Evolutionary conservation across 768 basidiomycete genomes (phyloP).

Genomic region (Suillus subalutaceus): DNA sequence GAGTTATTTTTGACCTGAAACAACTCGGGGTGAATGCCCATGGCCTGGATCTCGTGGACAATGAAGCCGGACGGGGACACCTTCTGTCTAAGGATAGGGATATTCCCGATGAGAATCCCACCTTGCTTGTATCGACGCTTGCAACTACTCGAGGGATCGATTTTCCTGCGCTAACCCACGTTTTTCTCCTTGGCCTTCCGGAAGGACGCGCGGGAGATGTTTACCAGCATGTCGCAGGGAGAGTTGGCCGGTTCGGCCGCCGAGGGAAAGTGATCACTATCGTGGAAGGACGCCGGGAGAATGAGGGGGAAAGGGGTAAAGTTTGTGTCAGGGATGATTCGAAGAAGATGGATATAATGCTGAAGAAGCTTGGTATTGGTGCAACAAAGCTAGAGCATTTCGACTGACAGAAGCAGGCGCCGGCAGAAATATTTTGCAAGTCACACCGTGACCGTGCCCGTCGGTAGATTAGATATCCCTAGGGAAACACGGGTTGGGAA

Average conservation of each 20-base stretch:
- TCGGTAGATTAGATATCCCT: conserved; percentile 4
- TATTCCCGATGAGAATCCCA: conserved; percentile 51
- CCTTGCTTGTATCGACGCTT: conserved; percentile 66
- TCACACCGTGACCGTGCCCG: conserved; percentile 3
- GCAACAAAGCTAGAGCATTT: conserved; percentile 57
- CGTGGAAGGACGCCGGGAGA: conserved; percentile 43
- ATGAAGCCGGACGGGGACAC: conserved; percentile 45
- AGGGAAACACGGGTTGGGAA: background rate
- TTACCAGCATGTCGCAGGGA: conserved; percentile 73
- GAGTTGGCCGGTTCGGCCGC: conserved; percentile 73
- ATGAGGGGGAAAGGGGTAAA: conserved; percentile 29
- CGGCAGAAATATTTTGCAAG: background rate
- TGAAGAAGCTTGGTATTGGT: conserved; percentile 45
- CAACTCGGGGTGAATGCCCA: conserved; percentile 69
- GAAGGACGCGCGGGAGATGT: conserved; percentile 54
- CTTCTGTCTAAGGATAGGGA: conserved; percentile 39
- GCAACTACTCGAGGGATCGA: conserved; percentile 77
- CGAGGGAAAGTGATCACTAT: conserved; percentile 69
- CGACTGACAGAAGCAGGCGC: conserved; percentile 31
- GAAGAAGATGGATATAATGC: conserved; percentile 45
- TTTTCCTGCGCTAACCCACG: conserved; percentile 69
- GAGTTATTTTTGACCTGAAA: conserved; percentile 65
- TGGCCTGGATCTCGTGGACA: conserved; percentile 54
- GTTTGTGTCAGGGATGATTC: conserved; percentile 35
- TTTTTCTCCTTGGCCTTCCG: conserved; percentile 70